These are phyloP conservation scores for Hydnomerulius pinastri DNA, from an alignment of 768 basidiomycete genomes.

Conservation along the genomic window DNA sequence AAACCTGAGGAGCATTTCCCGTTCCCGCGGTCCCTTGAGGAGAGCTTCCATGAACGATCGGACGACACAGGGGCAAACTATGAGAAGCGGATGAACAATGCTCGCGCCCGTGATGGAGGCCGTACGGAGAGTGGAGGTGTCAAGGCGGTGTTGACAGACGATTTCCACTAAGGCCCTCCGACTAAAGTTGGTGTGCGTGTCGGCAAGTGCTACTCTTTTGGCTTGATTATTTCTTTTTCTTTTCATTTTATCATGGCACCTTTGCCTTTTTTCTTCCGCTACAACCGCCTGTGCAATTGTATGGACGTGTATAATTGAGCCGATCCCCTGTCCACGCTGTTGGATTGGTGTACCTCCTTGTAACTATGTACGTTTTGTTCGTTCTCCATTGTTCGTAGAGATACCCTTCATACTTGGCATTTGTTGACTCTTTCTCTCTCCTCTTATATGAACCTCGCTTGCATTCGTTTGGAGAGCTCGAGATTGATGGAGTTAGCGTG, in stretches of 20 bases:
- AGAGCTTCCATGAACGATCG: constrained; percentile 32
- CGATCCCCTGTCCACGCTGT: constrained; percentile 5
- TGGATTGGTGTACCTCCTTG: constrained; percentile 20
- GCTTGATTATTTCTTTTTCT: constrained; percentile 13
- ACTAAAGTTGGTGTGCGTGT: constrained; percentile 1
- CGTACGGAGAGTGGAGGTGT: constrained; percentile 88
- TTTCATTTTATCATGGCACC: constrained; percentile 4
- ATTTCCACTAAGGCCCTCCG: constrained; percentile 17
- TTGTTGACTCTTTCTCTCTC: constrained; percentile 1
- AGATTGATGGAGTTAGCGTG: neutral
- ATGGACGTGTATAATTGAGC: constrained; percentile 25
- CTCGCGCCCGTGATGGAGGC: constrained; percentile 76
- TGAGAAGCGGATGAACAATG: constrained; percentile 65
- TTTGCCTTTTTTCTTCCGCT: constrained; percentile 1
- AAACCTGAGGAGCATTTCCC: constrained; percentile 51
- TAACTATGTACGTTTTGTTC: constrained; percentile 23
- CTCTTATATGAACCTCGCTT: neutral
- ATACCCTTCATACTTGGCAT: constrained; percentile 26
- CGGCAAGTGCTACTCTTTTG: constrained; percentile 13
- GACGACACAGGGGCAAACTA: constrained; percentile 31
- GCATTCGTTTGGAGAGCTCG: no score
- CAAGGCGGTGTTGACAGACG: constrained; percentile 62
- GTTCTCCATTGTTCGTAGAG: constrained; percentile 15
- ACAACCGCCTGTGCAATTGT: constrained; percentile 12
- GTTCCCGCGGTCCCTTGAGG: constrained; percentile 58